These are phyloP conservation scores for Diaporthe sp. DNA, from an alignment of 2,329 filamentous ascomycete genomes.

Conservation along the genomic window DNA sequence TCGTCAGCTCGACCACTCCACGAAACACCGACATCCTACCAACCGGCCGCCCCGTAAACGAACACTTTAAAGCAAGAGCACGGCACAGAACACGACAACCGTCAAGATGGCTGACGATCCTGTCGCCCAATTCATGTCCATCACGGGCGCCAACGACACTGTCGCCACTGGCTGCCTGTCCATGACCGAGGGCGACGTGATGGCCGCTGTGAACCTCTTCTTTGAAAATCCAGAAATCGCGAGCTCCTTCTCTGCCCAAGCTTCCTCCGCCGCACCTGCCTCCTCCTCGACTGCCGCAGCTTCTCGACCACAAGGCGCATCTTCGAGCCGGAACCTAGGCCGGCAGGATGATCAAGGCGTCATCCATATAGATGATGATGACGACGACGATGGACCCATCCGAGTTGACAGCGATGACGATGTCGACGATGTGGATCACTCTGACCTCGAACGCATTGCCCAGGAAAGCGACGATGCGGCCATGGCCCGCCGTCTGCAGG, in stretches of 20 bases:
- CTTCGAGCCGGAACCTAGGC: conserved; percentile 50
- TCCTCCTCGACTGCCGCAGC: conserved; percentile 42
- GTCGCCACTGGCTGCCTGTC: conserved; percentile 87
- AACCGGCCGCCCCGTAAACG: neutral
- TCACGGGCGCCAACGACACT: conserved; percentile 82
- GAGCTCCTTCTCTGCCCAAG: conserved; percentile 57
- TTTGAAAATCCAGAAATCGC: conserved; percentile 88
- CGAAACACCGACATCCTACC: neutral
- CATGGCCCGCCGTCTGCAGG: conserved; percentile 91
- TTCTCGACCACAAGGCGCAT: conserved; percentile 43
- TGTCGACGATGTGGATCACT: conserved; percentile 57
- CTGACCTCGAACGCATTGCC: conserved; percentile 60
- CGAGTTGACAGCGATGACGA: conserved; percentile 53
- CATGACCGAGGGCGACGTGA: conserved; percentile 85
- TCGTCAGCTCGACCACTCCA: neutral
- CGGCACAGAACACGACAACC: conserved; percentile 5
- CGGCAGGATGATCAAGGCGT: conserved; percentile 71
- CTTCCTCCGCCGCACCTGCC: conserved; percentile 47
- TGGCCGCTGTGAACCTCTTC: conserved; percentile 90
- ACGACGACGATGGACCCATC: conserved; percentile 66
- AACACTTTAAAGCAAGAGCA: neutral
- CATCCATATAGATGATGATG: conserved; percentile 84
- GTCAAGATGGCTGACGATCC: conserved; percentile 74
- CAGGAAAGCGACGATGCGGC: conserved; percentile 90
- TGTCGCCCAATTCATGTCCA: conserved; percentile 82